Base-by-base conservation (phyloP, 2,329 filamentous ascomycete species). In the Knoxdaviesia capensis region DNA sequence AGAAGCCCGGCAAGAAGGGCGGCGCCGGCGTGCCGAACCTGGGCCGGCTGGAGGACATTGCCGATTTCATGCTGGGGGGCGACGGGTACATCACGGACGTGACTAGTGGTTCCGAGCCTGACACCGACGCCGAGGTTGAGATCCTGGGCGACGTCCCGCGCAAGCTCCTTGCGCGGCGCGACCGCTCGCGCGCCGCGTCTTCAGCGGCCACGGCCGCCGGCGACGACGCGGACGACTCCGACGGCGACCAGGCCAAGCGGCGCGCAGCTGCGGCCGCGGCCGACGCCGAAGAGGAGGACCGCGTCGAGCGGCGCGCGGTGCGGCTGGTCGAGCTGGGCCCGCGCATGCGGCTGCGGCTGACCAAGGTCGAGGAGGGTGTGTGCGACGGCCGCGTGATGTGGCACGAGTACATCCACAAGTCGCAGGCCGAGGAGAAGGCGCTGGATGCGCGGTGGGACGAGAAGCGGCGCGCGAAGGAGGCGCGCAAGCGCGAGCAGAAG, bases 71-170 rank as follows among this genome's bases (percentile, higher is more conserved):
- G 59, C 79, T 94, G 34, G 86, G 92, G 43, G 78, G 77, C 3
- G 84, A 83, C 36, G 85, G 88, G 3, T 98, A 96, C 59, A 81
- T 87, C 51, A 90, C 84, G 5, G 88, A 90, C 44, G 72, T 62
- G 20, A 80, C 77, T 1, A 93, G 84, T 48, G 90, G 92, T 44
- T 94, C 84, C 36, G 90, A 98, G 55, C 65, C 81, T 29, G 90
- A 96, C 48, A 94, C 88, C 0, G 90, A 98, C 54, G 87, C 85
- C 37, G 90, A 98, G 59, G 84, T 98, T 7, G 90, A 98, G 56
- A 76, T 98, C 28, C 71, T 66, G 11, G 75, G 77, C 62, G 70
- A 64, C 44, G 62, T 75, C 43, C 64, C 77, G 1, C 68, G 73
- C 50, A 80, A 72, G 52, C 72, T 83, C 0, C 43, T 40, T 4